phyloP scores from a whole-genome alignment of 2,329 filamentous ascomycete species.

The Xylariales sp. region DNA sequence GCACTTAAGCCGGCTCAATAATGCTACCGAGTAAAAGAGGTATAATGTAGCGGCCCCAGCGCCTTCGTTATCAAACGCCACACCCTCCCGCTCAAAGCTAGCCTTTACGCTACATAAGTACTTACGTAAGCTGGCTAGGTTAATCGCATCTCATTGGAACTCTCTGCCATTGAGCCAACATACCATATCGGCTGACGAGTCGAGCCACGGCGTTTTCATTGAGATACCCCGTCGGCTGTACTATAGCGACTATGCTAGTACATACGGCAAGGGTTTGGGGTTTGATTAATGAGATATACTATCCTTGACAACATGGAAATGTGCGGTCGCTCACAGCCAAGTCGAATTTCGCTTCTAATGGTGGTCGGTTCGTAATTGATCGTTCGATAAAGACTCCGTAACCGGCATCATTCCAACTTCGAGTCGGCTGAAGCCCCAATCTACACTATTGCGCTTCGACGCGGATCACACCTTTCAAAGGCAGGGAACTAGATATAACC shows the following conservation, averaged over 20 bases:
- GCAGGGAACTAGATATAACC: neutral
- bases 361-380: neutral
- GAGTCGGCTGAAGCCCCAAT: too few relatives aligned
- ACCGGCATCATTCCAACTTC: too few relatives aligned
- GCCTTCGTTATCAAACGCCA: conserved; percentile 1
- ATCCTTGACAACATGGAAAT: too few relatives aligned
- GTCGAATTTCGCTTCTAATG: neutral
- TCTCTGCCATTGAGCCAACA: conserved; percentile 4
- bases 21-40: neutral
- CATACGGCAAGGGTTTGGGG: neutral
- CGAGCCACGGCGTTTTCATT: neutral
- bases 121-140: too few relatives aligned
- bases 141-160: too few relatives aligned
- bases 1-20: neutral
- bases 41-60: neutral
- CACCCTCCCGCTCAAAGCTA: neutral
- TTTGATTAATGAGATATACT: too few relatives aligned
- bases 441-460: neutral
- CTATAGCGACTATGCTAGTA: neutral
- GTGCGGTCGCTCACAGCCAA: too few relatives aligned
- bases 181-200: neutral
- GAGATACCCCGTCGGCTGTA: neutral
- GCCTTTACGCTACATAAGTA: neutral
- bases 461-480: neutral
- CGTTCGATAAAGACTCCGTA: neutral